A percentile compares a stretch with the other conserved stretches of the same genome.
phyloP scores from a whole-genome alignment of 2,329 filamentous ascomycete genomes.

The Epichloe coenophiala region DNA sequence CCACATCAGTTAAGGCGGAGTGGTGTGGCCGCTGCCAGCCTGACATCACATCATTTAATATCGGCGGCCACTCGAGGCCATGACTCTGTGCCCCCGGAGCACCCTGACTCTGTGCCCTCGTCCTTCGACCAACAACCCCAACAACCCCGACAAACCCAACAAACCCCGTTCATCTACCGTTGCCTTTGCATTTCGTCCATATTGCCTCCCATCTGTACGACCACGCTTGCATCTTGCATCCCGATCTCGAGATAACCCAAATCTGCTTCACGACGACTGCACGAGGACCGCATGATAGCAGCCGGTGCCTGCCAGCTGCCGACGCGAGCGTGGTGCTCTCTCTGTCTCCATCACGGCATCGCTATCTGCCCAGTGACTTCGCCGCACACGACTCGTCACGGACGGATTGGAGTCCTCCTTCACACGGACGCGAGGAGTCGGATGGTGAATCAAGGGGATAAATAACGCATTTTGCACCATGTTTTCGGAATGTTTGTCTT shows the following conservation, averaged over 20 bases:
- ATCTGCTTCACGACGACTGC: not conserved
- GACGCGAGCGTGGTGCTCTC: not conserved
- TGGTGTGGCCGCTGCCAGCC: not conserved
- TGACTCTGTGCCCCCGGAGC: too few relatives aligned
- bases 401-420: not conserved
- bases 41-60: too few relatives aligned
- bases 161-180: too few relatives aligned
- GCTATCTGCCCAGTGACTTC: not conserved
- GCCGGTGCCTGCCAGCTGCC: not conserved
- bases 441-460: slow-evolving; percentile 16
- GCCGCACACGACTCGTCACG: not conserved
- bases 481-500: slow-evolving; percentile 68
- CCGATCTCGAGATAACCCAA: not conserved
- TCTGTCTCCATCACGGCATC: not conserved
- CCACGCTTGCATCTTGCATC: too few relatives aligned
- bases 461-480: slow-evolving; percentile 14
- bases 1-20: too few relatives aligned
- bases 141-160: too few relatives aligned
- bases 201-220: too few relatives aligned
- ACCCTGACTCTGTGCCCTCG: too few relatives aligned
- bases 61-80: too few relatives aligned
- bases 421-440: slow-evolving; percentile 19
- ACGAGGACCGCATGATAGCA: not conserved
- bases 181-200: too few relatives aligned
- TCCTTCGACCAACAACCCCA: too few relatives aligned